phyloP scores from a whole-genome alignment of 2,329 filamentous ascomycete species.

The Fusarium nematophilum region DNA sequence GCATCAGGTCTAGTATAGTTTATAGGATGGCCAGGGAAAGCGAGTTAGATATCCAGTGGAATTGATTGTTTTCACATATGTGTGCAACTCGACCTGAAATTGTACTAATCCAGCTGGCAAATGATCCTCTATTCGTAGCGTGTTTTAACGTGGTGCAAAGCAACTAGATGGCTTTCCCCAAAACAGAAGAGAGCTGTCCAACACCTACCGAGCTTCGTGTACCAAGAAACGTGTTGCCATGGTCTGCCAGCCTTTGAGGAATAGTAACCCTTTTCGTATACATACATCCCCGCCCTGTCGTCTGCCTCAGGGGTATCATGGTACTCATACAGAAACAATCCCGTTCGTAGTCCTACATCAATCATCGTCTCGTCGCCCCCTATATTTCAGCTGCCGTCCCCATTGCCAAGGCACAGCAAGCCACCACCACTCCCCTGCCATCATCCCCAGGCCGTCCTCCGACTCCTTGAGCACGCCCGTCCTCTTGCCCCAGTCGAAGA shows the following conservation, averaged over 20 bases:
- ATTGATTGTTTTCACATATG: conserved; percentile 9
- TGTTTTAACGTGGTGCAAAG: no score
- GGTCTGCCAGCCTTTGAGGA: no score
- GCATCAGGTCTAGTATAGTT: conserved; percentile 1
- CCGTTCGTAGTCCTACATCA: conserved; percentile 1
- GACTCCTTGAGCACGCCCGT: conserved; percentile 63
- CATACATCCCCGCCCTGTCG: not conserved
- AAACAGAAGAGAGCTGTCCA: no score
- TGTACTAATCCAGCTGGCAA: no score
- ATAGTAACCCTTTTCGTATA: not conserved
- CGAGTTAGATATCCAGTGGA: conserved; percentile 40
- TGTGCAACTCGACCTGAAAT: no score
- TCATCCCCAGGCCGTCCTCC: conserved; percentile 54
- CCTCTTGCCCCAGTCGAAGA: conserved; percentile 68
- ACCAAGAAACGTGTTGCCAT: no score
- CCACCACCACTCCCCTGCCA: conserved; percentile 76
- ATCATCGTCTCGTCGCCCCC: conserved; percentile 13
- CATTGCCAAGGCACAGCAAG: conserved; percentile 57
- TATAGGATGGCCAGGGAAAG: conserved; percentile 17
- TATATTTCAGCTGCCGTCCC: conserved; percentile 15
- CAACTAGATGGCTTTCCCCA: no score
- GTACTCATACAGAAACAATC: conserved; percentile 9
- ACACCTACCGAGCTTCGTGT: no score
- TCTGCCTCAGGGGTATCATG: conserved; percentile 9
- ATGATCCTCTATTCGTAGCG: no score